Evolutionary conservation across 306 rosid species (phyloP).

Genomic region (Herpetospermum pedunculosum): DNA sequence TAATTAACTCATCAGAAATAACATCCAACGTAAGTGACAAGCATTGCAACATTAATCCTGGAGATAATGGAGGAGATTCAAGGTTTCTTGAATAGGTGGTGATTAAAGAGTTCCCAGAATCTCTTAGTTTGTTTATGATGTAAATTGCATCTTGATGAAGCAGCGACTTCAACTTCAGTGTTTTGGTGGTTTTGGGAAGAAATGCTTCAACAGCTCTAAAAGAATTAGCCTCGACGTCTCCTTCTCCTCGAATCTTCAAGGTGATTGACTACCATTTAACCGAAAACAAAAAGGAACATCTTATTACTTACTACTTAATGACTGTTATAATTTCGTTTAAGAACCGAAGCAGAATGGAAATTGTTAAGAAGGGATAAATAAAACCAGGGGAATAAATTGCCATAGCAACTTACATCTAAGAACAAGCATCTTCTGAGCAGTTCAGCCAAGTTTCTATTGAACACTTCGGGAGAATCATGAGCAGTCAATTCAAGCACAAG

Average conservation of each 20-base stretch:
- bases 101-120: background rate
- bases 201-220: background rate
- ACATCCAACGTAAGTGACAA: conserved; percentile 21
- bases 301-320: background rate
- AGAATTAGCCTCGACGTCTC: conserved; percentile 3
- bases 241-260: conserved; percentile 21
- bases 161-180: conserved; percentile 20
- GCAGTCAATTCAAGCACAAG: conserved; percentile 19
- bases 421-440: conserved; percentile 14
- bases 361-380: background rate
- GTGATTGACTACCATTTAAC: conserved; percentile 10
- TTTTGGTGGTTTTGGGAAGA: conserved; percentile 17
- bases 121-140: conserved; percentile 6
- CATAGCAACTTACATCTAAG: conserved; percentile 14
- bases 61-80: background rate
- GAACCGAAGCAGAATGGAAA: background rate
- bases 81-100: background rate
- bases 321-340: background rate
- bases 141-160: conserved; percentile 7
- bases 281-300: background rate
- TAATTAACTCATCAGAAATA: conserved; percentile 14
- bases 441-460: conserved; percentile 7
- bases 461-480: background rate
- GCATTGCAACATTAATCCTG: conserved; percentile 13
- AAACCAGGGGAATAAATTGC: background rate